Conservation (phyloP, 345 rosid genomes). For the Populus deltoides region DNA sequence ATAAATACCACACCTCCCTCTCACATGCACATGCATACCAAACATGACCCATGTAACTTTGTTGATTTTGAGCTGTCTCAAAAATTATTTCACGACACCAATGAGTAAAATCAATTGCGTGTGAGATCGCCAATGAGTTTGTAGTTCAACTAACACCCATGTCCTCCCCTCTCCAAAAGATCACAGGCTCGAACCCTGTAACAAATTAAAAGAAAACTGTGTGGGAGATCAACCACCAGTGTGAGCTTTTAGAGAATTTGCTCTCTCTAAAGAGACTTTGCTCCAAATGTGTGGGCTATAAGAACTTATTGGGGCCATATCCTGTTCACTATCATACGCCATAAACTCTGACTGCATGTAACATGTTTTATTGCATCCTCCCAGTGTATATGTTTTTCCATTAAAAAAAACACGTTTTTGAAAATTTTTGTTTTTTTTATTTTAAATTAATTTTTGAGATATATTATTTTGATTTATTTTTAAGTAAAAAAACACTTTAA, state of each 20-base stretch:
- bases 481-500: too few species aligned
- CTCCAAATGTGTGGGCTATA: neutral
- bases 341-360: neutral
- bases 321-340: neutral
- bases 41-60: neutral
- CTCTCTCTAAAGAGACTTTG: neutral
- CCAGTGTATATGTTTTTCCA: too few species aligned
- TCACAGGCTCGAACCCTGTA: too few species aligned
- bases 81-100: neutral
- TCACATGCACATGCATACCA: neutral
- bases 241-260: too few species aligned
- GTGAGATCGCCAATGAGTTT: neutral
- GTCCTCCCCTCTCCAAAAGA: too few species aligned
- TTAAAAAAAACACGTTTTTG: too few species aligned
- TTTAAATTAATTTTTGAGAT: too few species aligned
- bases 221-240: neutral
- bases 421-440: too few species aligned
- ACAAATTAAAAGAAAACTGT: neutral
- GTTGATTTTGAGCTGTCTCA: neutral
- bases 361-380: constrained; percentile 13
- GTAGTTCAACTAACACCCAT: too few species aligned
- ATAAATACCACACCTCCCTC: neutral
- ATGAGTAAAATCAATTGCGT: neutral
- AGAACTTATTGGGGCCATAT: neutral
- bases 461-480: too few species aligned